Base-by-base conservation (phyloP, 2,329 filamentous ascomycete species). In the Hypoxylon sp. region DNA sequence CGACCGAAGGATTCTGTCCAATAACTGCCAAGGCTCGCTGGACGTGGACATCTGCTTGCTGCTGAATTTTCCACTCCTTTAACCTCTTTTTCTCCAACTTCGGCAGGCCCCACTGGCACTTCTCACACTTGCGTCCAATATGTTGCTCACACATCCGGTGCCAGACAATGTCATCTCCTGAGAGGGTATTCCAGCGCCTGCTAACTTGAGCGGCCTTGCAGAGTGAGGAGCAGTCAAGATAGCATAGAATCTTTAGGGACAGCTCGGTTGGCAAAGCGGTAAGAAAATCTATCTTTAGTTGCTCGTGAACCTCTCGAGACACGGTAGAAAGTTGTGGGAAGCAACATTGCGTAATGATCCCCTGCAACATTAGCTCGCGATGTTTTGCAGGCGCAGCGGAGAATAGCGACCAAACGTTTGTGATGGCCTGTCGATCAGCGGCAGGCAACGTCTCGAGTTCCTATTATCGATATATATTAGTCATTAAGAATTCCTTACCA, bases 101-200 rank as follows among this genome's bases (percentile, higher is more conserved):
- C 14, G 96, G 96, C 65, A 99, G 80, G 2, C 96, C 96, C 93
- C 94, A 98, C 23, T 96, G 95, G 76, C 96, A 99, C 76, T 98
- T 95, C 78, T 87, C 91, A 77, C 91, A 94, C 76, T 93, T 94
- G 65, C 91, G 84, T 74, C 93, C 90, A 69, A 94, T 94, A 76
- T 94, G 91, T 75, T 94, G 91, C 61, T 97, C 94, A 77, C 96
- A 99, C 94, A 98, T 97, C 69, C 91, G 91, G 76, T 97, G 92
- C 96, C 96, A 99, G 3, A 99, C 95, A 7, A 97, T 91, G 78
- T 99, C 95, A 75, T 97, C 95, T 74, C 98, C 96, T n/a, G 96
- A 95, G 41, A 99, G 82, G 61, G 88, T 88, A 67, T 93, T 87
- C 96, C 96, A 99, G 72, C 90, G 87, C 63, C 90, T 88, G 77